Evolutionary conservation across 2,329 filamentous ascomycete genomes (phyloP).

Genomic region (Phaeosphaeriaceae sp.): DNA sequence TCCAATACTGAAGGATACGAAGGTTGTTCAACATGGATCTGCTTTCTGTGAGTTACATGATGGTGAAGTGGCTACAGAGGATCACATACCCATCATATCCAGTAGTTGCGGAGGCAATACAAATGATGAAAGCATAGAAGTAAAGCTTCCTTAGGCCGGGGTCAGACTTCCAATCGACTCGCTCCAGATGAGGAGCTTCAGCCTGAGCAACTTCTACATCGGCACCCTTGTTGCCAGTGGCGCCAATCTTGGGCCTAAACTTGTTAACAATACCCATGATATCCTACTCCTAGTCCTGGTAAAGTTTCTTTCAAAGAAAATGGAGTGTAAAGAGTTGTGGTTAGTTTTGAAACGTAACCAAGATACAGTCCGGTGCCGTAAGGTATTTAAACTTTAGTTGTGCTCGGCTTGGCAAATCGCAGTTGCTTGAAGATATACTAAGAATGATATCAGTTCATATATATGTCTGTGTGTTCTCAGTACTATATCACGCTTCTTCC

Average conservation of each 20-base stretch:
- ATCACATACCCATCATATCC: constrained; percentile 60
- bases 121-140: constrained; percentile 59
- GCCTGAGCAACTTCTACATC: constrained; percentile 49
- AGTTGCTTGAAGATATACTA: constrained; percentile 22
- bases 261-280: constrained; percentile 29
- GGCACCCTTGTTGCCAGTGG: constrained; percentile 24
- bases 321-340: constrained; percentile 12
- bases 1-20: constrained; percentile 51
- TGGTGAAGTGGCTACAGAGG: neutral
- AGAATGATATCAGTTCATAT: constrained; percentile 30
- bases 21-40: constrained; percentile 54
- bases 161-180: constrained; percentile 61
- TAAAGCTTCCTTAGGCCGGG: constrained; percentile 64
- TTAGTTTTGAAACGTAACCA: constrained; percentile 19
- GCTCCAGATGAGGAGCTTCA: constrained; percentile 59
- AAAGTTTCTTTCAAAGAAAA: neutral
- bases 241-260: constrained; percentile 27
- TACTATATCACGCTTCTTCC: constrained; percentile 19
- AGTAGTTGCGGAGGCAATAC: constrained; percentile 63
- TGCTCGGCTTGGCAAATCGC: constrained; percentile 21
- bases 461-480: constrained; percentile 24
- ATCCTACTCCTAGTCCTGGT: constrained; percentile 12
- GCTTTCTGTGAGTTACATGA: constrained; percentile 9
- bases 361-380: constrained; percentile 15
- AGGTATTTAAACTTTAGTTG: constrained; percentile 24